Conservation (phyloP, 1,139 yeast species). For the Kazachstania sp. region DNA sequence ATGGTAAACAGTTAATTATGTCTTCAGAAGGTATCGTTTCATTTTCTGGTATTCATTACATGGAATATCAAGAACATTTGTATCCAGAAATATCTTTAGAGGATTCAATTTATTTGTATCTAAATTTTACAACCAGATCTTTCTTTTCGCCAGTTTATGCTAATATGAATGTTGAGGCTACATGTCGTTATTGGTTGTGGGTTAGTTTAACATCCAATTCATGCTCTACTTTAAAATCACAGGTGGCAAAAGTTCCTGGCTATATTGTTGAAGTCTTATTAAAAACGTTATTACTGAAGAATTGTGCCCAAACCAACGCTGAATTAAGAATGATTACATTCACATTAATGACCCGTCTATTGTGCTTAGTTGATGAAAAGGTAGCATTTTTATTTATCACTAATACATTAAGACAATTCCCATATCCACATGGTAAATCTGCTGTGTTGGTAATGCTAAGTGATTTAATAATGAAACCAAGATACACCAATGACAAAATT, state of each 20-base stretch:
- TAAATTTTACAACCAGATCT: conserved; percentile 33
- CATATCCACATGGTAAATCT: conserved; percentile 51
- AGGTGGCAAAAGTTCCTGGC: conserved; percentile 24
- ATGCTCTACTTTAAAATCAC: conserved; percentile 24
- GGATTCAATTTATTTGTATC: conserved; percentile 29
- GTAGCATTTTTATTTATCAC: conserved; percentile 50
- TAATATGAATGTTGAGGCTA: conserved; percentile 33
- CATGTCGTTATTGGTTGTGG: conserved; percentile 39
- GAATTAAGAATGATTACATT: conserved; percentile 29
- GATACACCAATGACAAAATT: not conserved
- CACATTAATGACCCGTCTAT: conserved; percentile 48
- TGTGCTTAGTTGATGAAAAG: conserved; percentile 50
- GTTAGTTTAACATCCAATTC: conserved; percentile 32
- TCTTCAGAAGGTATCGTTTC: conserved; percentile 31
- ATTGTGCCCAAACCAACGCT: conserved; percentile 29
- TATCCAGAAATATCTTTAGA: conserved; percentile 16
- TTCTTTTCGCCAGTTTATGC: conserved; percentile 24
- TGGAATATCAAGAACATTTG: conserved; percentile 18
- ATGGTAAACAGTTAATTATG: conserved; percentile 25
- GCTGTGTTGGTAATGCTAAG: conserved; percentile 61
- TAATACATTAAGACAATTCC: conserved; percentile 60
- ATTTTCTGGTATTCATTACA: conserved; percentile 28
- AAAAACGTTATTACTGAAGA: conserved; percentile 37
- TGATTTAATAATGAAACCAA: conserved; percentile 39
- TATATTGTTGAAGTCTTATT: conserved; percentile 36